These are phyloP conservation scores for Fusarium continuum DNA, from an alignment of 2,329 filamentous ascomycete genomes.

Conservation along the genomic window DNA sequence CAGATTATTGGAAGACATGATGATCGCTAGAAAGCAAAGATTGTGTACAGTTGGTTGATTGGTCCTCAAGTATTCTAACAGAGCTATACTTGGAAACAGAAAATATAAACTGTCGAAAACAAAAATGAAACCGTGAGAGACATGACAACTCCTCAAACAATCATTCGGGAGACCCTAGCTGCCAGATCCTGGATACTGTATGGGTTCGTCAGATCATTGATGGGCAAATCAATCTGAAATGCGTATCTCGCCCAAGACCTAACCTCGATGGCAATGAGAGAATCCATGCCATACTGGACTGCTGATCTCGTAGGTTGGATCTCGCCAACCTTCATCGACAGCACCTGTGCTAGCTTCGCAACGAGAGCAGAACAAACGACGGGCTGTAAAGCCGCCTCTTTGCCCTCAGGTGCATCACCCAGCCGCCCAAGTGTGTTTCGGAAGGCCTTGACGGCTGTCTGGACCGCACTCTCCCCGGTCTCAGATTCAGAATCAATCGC, in stretches of 20 bases:
- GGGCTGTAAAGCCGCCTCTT: slow-evolving; percentile 29
- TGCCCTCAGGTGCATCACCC: slow-evolving; percentile 26
- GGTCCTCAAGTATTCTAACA: not conserved
- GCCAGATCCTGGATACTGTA: slow-evolving; percentile 39
- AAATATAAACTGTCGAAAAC: not conserved
- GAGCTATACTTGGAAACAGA: not conserved
- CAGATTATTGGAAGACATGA: not conserved
- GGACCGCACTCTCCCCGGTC: slow-evolving; percentile 33
- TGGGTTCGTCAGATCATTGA: slow-evolving; percentile 39
- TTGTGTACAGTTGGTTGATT: not conserved
- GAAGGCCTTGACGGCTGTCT: slow-evolving; percentile 39
- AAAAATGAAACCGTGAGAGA: not conserved
- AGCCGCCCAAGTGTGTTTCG: slow-evolving; percentile 21
- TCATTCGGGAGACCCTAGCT: slow-evolving; percentile 34
- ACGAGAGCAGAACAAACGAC: slow-evolving; percentile 35
- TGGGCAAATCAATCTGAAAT: slow-evolving; percentile 39
- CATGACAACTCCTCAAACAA: slow-evolving; percentile 6
- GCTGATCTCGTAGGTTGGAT: slow-evolving; percentile 35
- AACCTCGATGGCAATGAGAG: slow-evolving; percentile 39
- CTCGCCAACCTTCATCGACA: slow-evolving; percentile 38
- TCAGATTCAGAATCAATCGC: slow-evolving; percentile 24
- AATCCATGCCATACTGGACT: slow-evolving; percentile 39
- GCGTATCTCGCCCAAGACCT: slow-evolving; percentile 40
- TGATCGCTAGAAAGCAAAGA: not conserved
- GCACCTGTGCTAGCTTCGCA: slow-evolving; percentile 36